Conservation (phyloP, 805 yeast species). For the Schwanniomyces occidentalis region DNA sequence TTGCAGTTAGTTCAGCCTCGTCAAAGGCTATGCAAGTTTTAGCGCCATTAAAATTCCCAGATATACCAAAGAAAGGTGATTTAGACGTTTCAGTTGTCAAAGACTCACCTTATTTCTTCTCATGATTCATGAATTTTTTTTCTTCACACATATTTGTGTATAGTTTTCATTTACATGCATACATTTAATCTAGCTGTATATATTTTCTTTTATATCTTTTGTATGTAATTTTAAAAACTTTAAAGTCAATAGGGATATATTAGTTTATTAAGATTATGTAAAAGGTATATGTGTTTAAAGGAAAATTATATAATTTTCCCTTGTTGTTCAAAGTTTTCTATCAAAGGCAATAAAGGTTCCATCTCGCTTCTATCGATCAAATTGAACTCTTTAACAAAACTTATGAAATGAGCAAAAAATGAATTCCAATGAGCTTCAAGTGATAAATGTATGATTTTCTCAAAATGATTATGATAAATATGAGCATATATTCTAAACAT, state of each 20-base stretch:
- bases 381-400: conserved; percentile 81
- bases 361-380: conserved; percentile 78
- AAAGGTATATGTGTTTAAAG: too few relatives aligned
- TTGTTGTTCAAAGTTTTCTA: conserved; percentile 78
- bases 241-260: too few relatives aligned
- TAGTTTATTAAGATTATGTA: too few relatives aligned
- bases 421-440: conserved; percentile 98
- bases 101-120: conserved; percentile 79
- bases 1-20: conserved; percentile 20
- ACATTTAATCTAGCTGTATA: neutral
- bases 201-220: neutral
- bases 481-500: conserved; percentile 96
- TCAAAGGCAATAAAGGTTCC: conserved; percentile 73
- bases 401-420: conserved; percentile 89
- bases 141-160: conserved; percentile 5
- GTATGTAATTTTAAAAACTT: too few relatives aligned
- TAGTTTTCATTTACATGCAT: conserved; percentile 1
- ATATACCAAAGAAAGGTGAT: conserved; percentile 75
- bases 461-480: conserved; percentile 92
- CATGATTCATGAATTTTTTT: conserved; percentile 22
- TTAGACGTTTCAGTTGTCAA: conserved; percentile 75
- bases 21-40: conserved; percentile 44
- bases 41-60: conserved; percentile 70
- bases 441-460: conserved; percentile 85
- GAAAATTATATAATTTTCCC: conserved; percentile 67